Conservation (phyloP, 495 filamentous ascomycete genomes). For the Tuber brumale region DNA sequence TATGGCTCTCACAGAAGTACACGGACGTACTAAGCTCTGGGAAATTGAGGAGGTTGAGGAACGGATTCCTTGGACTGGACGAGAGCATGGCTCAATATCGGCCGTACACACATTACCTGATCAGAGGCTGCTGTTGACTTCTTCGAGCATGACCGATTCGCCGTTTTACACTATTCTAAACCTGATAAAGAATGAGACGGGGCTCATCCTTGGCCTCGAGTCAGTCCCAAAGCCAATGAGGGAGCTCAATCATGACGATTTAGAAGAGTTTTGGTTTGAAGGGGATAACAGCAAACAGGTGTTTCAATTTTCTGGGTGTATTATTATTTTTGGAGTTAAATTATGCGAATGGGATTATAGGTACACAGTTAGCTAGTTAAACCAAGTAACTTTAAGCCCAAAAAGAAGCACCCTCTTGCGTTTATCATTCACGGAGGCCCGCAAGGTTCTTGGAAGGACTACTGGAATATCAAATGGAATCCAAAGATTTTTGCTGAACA, state of each 20-base stretch:
- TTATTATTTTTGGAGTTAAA: not conserved
- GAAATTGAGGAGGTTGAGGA: slow-evolving; percentile 47
- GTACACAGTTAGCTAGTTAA: slow-evolving; percentile 73
- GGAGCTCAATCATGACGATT: slow-evolving; percentile 42
- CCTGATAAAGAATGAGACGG: slow-evolving; percentile 12
- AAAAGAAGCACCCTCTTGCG: slow-evolving; percentile 68
- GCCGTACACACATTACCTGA: slow-evolving; percentile 51
- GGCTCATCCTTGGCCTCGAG: slow-evolving; percentile 10
- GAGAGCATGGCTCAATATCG: slow-evolving; percentile 53
- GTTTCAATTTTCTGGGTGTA: not conserved
- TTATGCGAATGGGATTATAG: slow-evolving; percentile 42
- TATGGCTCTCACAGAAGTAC: slow-evolving; percentile 48
- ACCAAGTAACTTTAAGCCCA: slow-evolving; percentile 65
- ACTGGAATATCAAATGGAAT: slow-evolving; percentile 85
- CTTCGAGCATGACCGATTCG: slow-evolving; percentile 51
- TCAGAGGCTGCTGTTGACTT: slow-evolving; percentile 58
- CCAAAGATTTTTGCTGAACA: slow-evolving; percentile 83
- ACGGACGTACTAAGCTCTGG: slow-evolving; percentile 57
- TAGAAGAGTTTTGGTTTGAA: slow-evolving; percentile 66
- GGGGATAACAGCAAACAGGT: slow-evolving; percentile 47
- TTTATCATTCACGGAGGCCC: slow-evolving; percentile 85
- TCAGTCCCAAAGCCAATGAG: slow-evolving; percentile 14
- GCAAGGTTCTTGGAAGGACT: slow-evolving; percentile 72
- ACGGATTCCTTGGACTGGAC: slow-evolving; percentile 53
- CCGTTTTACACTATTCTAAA: slow-evolving; percentile 27